Base-by-base conservation (phyloP, 148 eudicot genomes). In the Polygonum maritimum region DNA sequence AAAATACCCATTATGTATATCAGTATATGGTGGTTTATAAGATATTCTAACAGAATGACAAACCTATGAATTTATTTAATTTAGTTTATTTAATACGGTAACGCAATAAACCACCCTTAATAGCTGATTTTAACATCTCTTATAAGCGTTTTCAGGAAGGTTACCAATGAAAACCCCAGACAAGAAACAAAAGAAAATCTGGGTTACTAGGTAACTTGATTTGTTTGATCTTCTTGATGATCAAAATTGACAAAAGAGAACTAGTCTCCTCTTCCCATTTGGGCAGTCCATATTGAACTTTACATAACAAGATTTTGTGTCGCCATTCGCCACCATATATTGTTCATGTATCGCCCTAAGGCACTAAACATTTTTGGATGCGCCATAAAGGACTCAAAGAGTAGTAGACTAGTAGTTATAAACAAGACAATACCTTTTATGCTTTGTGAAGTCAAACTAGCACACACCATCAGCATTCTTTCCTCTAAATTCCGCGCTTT, bases 401-500 rank as follows among this genome's bases (percentile, higher is more conserved):
- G 67, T 10, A 8, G 15, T 26, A 31, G 15, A 60, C 36, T 31
- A 22, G 38, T 60, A 60, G 15, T 21, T 60, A 22, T 31, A 15
- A 67, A 67, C 71, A 67, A 36, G 19, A 36, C 71, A 67, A 67
- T 74, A 36, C 76, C 55, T 74, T 18, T 40, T 26, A 45, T 7
- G 39, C 22, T 44, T 21, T 4, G 36, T 38, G 35, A 19, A 35
- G 14, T 22, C 51, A 49, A 9, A 54, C 65, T 38, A 55, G 67
- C 63, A 74, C 62, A 55, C 44, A 19, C 62, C 78, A 72, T 72
- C 75, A 44, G 44, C 41, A 45, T 73, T 82, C 81, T 79, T 76
- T 12, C 74, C 81, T 74, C 83, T 80, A 21, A 80, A 73, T 78
- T 94, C 96, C 4, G 89, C 93, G 21, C 81, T 86, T 81, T 86